Evolutionary conservation across 2,329 filamentous ascomycete genomes (phyloP).

Genomic region (Pestalotiopsis fici): DNA sequence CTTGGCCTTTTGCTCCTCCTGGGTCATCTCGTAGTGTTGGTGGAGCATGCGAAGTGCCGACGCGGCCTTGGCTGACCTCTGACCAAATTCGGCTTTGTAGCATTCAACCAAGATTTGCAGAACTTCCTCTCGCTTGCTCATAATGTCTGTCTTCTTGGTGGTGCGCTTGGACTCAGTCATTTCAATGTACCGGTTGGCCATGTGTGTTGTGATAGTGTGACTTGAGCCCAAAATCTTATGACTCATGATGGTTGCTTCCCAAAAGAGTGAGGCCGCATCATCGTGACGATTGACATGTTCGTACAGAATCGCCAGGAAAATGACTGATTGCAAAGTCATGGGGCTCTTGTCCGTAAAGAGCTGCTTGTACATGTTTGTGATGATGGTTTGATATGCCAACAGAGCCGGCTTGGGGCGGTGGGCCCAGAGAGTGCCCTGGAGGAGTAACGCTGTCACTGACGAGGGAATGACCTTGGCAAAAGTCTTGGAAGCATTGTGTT

Average conservation of each 20-base stretch:
- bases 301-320: constrained; percentile 15
- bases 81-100: constrained; percentile 8
- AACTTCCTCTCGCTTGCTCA: constrained; percentile 10
- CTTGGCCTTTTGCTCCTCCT: constrained; percentile 9
- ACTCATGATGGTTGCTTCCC: constrained; percentile 12
- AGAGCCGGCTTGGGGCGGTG: constrained; percentile 30
- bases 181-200: constrained; percentile 15
- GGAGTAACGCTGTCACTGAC: constrained; percentile 9
- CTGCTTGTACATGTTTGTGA: constrained; percentile 30
- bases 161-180: constrained; percentile 9
- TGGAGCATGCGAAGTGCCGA: not conserved
- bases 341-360: constrained; percentile 23
- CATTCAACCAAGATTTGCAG: constrained; percentile 8
- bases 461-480: constrained; percentile 15
- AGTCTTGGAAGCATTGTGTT: constrained; percentile 9
- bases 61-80: constrained; percentile 1
- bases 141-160: constrained; percentile 4
- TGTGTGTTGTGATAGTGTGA: constrained; percentile 14
- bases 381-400: constrained; percentile 24
- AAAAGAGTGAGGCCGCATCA: constrained; percentile 13
- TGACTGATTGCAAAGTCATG: constrained; percentile 17
- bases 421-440: constrained; percentile 18
- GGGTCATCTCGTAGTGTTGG: constrained; percentile 6
- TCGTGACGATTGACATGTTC: constrained; percentile 13
- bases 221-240: constrained; percentile 11